Base-by-base conservation (phyloP, 495 filamentous ascomycete genomes). In the Tuber borchii region DNA sequence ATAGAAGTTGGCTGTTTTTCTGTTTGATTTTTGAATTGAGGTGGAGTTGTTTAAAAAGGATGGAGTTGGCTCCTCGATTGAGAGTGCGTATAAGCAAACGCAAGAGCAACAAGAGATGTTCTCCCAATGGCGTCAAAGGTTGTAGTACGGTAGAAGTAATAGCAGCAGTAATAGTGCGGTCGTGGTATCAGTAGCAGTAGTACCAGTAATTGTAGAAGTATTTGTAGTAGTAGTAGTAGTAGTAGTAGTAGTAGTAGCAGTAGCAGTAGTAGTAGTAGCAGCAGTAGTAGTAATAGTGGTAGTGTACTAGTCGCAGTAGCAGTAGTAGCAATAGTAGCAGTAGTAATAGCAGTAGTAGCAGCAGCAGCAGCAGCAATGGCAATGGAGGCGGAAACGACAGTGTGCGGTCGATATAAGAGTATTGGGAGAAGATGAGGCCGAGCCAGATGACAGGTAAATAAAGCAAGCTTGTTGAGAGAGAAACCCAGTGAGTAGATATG, bases 1-100 rank as follows among this genome's bases (percentile, higher is more conserved):
- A 51, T 31, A 44, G 69, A 70, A 61, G 70, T 46, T 44, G 75
- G 61, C 56, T 48, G 14, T 61, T 31, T 31, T 26, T 16, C 51
- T 31, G 14, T 31, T 61, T 61, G 51, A 61, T 12, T 61, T 31
- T 16, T 26, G n/a, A 14, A 16, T 31, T 61, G 51, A 16, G 51
- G 51, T 16, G n/a, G 51, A n/a, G 10, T 31, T 56, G 22, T 12
- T 61, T 2, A 7, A 31, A 31, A 10, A 26, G 10, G 51, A 16
- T 61, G n/a, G 2, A 26, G n/a, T 16, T 31, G 51, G n/a, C 51
- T 31, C 51, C 6, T 31, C n/a, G 51, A 61, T 26, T 3, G n/a
- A 61, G 51, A 1, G 48, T 10, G 48, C 6, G 9, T 22, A 12
- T 56, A 10, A 22, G 22, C 48, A 56, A 51, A 14, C 7, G 9